Conservation (phyloP, 116 monocot genomes). For the Posidonia oceanica region DNA sequence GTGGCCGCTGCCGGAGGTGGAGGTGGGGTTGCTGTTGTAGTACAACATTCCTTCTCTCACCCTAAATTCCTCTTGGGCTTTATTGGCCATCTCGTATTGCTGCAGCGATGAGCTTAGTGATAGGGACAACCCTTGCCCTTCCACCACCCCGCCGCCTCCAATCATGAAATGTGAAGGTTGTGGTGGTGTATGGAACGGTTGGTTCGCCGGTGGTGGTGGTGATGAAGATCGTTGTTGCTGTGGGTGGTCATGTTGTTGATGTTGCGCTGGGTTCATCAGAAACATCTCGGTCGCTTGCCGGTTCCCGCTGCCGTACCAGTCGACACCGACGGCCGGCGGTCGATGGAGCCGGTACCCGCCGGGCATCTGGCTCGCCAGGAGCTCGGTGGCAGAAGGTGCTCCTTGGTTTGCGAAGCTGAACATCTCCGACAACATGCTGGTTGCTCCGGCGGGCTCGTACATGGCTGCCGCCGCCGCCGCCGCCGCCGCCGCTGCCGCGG, state of each 20-base stretch:
- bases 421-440: constrained; percentile 60
- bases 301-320: constrained; percentile 15
- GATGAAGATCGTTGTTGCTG: constrained; percentile 9
- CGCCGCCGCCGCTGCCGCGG: no score
- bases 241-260: constrained; percentile 5
- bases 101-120: constrained; percentile 72
- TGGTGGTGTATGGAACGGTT: not conserved
- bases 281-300: constrained; percentile 2
- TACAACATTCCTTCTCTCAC: constrained; percentile 47
- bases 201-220: constrained; percentile 26
- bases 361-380: constrained; percentile 53
- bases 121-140: constrained; percentile 59
- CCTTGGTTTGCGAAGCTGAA: constrained; percentile 34
- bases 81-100: constrained; percentile 28
- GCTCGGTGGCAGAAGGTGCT: constrained; percentile 41
- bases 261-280: constrained; percentile 8
- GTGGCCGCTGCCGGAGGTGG: not conserved
- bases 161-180: constrained; percentile 30
- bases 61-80: constrained; percentile 34
- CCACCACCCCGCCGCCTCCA: constrained; percentile 35
- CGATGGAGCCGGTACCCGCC: constrained; percentile 1
- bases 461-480: constrained; percentile 18
- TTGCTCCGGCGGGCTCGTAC: constrained; percentile 25
- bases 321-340: not conserved
- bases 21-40: constrained; percentile 15